Evolutionary conservation across 1,284 basidiomycete genomes (phyloP).

Genomic region (Cutaneotrichosporon cavernicola): DNA sequence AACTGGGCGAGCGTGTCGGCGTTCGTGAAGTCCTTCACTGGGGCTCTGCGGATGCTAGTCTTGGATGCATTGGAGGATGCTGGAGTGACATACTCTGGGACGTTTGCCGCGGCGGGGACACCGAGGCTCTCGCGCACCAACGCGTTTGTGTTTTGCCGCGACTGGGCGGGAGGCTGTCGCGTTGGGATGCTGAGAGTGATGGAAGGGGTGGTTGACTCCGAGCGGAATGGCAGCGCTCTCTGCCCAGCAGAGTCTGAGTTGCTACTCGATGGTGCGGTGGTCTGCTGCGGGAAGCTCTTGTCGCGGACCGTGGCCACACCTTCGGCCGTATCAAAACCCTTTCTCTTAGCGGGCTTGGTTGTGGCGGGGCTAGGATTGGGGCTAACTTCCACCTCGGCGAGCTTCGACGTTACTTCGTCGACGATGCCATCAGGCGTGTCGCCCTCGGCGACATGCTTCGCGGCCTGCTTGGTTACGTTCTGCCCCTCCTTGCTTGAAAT

Average conservation of each 20-base stretch:
- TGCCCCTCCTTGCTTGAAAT: background rate
- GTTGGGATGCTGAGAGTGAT: background rate
- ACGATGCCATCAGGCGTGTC: background rate
- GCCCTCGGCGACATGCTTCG: background rate
- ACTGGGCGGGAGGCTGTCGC: background rate
- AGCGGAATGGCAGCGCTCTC: background rate
- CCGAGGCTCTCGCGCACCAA: background rate
- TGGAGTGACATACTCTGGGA: too few species aligned
- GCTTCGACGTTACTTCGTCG: background rate
- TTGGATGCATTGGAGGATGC: background rate
- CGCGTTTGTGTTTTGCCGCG: background rate
- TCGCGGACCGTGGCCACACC: background rate
- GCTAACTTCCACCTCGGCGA: background rate
- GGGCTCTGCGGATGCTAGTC: background rate
- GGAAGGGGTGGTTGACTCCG: background rate
- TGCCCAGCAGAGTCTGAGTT: background rate
- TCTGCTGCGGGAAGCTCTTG: too few species aligned
- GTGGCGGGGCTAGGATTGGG: background rate
- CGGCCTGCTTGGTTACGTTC: background rate
- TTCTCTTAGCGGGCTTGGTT: background rate
- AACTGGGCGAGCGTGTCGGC: background rate
- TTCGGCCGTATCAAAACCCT: background rate
- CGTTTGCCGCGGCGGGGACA: background rate
- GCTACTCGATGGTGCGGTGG: too few species aligned
- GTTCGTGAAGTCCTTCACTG: background rate